Percentiles rank a stretch among this genome's conserved stretches.
phyloP scores from a whole-genome alignment of 2,329 filamentous ascomycete species.

The Geosmithia flava region DNA sequence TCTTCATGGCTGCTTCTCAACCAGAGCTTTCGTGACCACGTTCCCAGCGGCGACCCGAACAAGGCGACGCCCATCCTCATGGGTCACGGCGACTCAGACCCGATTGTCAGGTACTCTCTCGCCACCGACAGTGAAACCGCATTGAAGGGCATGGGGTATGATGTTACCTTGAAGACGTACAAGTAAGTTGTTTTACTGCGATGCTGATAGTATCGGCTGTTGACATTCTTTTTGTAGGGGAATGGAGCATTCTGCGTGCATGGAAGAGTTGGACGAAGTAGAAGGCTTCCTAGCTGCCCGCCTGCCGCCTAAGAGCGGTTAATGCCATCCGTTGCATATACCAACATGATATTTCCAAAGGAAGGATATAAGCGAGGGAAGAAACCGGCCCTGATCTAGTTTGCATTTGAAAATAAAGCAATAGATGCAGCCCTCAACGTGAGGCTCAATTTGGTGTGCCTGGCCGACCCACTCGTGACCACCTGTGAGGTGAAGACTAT shows the following conservation, averaged over 20 bases:
- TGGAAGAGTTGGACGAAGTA: constrained; percentile 71
- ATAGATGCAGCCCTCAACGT: neutral
- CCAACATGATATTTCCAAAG: no score
- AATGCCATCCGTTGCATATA: neutral
- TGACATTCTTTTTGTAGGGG: constrained; percentile 27
- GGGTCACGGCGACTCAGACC: constrained; percentile 74
- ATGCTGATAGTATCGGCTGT: constrained; percentile 2
- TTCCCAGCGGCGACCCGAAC: constrained; percentile 27
- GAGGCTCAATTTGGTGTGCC: neutral
- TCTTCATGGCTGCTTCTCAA: constrained; percentile 68
- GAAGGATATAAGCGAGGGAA: no score
- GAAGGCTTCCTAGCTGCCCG: constrained; percentile 42
- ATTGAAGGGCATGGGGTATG: constrained; percentile 57
- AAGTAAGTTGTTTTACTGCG: constrained; percentile 32
- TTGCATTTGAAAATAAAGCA: neutral
- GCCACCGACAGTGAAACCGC: constrained; percentile 55
- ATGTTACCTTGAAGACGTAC: constrained; percentile 68
- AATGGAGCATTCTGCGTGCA: constrained; percentile 64
- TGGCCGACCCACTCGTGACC: neutral
- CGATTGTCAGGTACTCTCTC: constrained; percentile 56
- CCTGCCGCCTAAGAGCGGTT: constrained; percentile 23
- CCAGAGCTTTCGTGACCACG: constrained; percentile 27
- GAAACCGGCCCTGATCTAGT: no score
- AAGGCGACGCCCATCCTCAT: constrained; percentile 76
- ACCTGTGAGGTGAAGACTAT: neutral